phyloP scores from a whole-genome alignment of 1,284 basidiomycete genomes.

The Heterobasidion irregulare region DNA sequence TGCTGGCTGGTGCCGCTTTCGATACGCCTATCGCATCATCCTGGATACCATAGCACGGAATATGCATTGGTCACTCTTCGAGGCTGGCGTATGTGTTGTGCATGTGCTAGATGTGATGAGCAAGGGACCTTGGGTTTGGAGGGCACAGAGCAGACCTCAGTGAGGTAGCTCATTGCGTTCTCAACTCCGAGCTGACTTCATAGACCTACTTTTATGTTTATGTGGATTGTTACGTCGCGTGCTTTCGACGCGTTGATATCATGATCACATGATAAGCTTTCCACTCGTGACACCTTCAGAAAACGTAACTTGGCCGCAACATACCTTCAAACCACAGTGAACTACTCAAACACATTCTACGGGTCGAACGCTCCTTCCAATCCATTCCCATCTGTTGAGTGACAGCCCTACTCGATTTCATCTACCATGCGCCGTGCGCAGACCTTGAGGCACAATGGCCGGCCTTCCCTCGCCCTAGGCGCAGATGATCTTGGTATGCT shows the following conservation, averaged over 20 bases:
- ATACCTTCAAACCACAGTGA: not conserved
- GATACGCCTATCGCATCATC: too few relatives aligned
- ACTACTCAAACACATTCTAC: not conserved
- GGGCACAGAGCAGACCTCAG: too few relatives aligned
- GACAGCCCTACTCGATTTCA: not conserved
- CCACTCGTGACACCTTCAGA: too few relatives aligned
- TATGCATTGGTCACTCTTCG: too few relatives aligned
- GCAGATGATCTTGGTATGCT: constrained; percentile 53
- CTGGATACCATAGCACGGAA: too few relatives aligned
- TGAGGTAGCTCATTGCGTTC: not conserved
- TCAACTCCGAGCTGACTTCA: not conserved
- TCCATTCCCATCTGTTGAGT: not conserved
- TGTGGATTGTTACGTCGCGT: not conserved
- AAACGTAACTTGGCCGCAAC: too few relatives aligned
- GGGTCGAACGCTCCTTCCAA: too few relatives aligned
- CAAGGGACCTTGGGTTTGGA: too few relatives aligned
- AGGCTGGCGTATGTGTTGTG: too few relatives aligned
- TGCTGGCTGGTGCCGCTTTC: too few relatives aligned
- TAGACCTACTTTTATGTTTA: not conserved
- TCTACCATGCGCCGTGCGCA: constrained; percentile 39
- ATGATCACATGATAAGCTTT: not conserved
- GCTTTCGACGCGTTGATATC: not conserved
- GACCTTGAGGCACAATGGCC: constrained; percentile 38
- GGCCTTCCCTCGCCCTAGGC: constrained; percentile 33
- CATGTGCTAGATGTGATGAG: too few relatives aligned